Evolutionary conservation across 1,284 basidiomycete genomes (phyloP).

Genomic region (Porphyrellus sp.): DNA sequence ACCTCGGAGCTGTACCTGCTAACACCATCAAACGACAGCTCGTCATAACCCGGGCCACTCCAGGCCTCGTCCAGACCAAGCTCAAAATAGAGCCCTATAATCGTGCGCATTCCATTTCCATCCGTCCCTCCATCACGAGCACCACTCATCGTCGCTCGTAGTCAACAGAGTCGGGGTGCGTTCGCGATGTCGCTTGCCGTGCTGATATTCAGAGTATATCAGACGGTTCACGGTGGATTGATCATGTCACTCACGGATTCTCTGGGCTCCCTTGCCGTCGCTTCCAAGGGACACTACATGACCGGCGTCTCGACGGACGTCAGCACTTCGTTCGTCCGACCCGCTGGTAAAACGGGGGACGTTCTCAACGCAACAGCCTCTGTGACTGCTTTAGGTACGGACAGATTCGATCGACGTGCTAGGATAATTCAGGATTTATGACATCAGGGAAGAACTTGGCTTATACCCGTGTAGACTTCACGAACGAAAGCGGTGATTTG

Average conservation of each 20-base stretch:
- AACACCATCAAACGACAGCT: conserved; percentile 43
- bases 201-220: conserved; percentile 7
- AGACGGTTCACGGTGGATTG: conserved; percentile 78
- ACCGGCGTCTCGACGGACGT: conserved; percentile 90
- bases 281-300: conserved; percentile 79
- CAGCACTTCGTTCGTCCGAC: conserved; percentile 76
- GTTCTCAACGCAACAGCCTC: conserved; percentile 58
- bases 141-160: conserved; percentile 22
- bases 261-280: conserved; percentile 78
- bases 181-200: not conserved
- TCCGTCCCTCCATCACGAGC: not conserved
- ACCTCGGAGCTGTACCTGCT: not conserved
- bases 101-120: conserved; percentile 40
- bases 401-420: not conserved
- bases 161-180: conserved; percentile 75
- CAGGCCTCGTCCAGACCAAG: conserved; percentile 63
- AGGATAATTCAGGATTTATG: not conserved
- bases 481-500: conserved; percentile 64
- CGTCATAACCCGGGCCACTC: conserved; percentile 57
- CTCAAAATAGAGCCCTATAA: conserved; percentile 73
- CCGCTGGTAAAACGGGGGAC: conserved; percentile 66
- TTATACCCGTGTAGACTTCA: conserved; percentile 78
- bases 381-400: conserved; percentile 59
- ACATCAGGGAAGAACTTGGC: conserved; percentile 75
- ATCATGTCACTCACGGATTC: conserved; percentile 85